Evolutionary conservation across 371 early-diverging fungal genomes (phyloP).

Genomic region (Lichtheimia hyalospora): DNA sequence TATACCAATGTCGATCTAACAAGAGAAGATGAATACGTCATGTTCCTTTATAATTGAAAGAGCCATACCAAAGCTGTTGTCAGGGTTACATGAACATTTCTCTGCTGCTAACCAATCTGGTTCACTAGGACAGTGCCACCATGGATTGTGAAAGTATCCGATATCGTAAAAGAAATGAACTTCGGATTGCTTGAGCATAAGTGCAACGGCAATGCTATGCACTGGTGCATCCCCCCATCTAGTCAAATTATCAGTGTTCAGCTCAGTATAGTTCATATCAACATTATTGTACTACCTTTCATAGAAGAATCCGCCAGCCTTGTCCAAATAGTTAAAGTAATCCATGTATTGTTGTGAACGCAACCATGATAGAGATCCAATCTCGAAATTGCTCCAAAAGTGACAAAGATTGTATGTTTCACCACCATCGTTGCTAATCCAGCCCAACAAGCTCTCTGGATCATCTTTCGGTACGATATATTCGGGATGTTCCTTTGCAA

Average conservation of each 20-base stretch:
- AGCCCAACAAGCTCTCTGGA: conserved; percentile 26
- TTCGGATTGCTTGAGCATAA: conserved; percentile 67
- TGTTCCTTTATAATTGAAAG: conserved; percentile 31
- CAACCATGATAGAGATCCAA: conserved; percentile 35
- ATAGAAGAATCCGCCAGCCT: conserved; percentile 87
- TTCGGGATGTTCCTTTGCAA: conserved; percentile 42
- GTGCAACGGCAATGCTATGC: conserved; percentile 81
- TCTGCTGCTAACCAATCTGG: conserved; percentile 44
- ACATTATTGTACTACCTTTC: conserved; percentile 71
- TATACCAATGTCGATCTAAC: conserved; percentile 17
- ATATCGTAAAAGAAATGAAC: conserved; percentile 90
- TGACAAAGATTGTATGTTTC: conserved; percentile 75
- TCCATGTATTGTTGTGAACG: conserved; percentile 61
- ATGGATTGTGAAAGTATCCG: conserved; percentile 75
- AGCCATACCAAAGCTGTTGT: conserved; percentile 47
- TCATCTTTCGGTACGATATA: conserved; percentile 19
- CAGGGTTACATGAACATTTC: conserved; percentile 63
- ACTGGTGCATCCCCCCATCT: conserved; percentile 97
- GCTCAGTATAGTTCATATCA: no score
- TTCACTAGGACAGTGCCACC: conserved; percentile 69
- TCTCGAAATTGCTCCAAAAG: conserved; percentile 72
- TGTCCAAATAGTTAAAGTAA: conserved; percentile 82
- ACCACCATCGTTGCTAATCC: conserved; percentile 45
- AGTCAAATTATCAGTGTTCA: neutral
- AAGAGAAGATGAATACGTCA: neutral